Conservation (phyloP, 202 grass and related monocot species). For the Zizania palustris region DNA sequence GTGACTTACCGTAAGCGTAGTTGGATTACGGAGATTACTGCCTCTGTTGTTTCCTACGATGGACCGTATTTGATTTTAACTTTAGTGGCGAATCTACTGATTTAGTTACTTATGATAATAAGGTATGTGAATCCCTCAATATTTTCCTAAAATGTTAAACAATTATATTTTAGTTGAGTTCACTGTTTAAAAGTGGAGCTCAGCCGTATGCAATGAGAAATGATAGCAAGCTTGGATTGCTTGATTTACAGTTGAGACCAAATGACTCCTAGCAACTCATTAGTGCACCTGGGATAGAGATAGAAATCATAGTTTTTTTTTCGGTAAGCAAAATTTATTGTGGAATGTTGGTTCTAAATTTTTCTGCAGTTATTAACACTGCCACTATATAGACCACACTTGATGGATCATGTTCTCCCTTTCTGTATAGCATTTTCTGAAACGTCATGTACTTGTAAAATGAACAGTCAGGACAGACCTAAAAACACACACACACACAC, state of each 20-base stretch:
- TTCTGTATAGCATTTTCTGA: neutral
- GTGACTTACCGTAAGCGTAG: constrained; percentile 6
- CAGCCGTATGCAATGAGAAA: neutral
- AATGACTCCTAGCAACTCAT: neutral
- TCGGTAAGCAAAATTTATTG: neutral
- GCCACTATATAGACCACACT: neutral
- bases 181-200: neutral
- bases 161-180: neutral
- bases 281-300: neutral
- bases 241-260: neutral
- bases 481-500: neutral
- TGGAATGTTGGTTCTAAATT: neutral
- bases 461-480: neutral
- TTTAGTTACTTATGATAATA: neutral
- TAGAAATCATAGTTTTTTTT: neutral
- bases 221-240: neutral
- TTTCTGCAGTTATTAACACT: neutral
- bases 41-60: neutral
- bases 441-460: neutral
- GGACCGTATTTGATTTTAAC: neutral
- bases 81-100: neutral
- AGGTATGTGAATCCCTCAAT: neutral
- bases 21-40: neutral
- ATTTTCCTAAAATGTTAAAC: neutral
- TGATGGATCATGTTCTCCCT: neutral